Evolutionary conservation across 495 filamentous ascomycete species (phyloP).

Genomic region (Clavariopsis aquatica): DNA sequence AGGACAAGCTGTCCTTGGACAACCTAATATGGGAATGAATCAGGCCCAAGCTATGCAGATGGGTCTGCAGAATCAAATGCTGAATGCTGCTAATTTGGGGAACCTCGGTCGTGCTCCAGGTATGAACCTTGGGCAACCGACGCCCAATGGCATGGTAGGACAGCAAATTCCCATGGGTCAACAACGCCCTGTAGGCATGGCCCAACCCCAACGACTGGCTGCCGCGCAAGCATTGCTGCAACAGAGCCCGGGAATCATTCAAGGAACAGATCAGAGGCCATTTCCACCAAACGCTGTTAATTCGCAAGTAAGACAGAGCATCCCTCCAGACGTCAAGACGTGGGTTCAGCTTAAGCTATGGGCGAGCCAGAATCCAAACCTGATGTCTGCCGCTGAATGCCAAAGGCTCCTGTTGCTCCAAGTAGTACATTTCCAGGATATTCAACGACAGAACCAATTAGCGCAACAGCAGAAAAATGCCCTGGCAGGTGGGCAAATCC

Average conservation of each 20-base stretch:
- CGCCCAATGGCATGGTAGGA: conserved; percentile 21
- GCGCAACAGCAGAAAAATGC: conserved; percentile 21
- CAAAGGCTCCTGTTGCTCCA: conserved; percentile 25
- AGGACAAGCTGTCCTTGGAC: conserved; percentile 11
- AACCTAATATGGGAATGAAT: conserved; percentile 29
- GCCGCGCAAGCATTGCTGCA: conserved; percentile 10
- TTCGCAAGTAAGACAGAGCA: conserved; percentile 6
- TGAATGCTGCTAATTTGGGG: conserved; percentile 20
- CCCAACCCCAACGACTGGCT: conserved; percentile 17
- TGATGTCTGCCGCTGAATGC: conserved; percentile 17
- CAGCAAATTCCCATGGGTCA: conserved; percentile 23
- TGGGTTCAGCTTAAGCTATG: conserved; percentile 38
- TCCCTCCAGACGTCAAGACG: conserved; percentile 31
- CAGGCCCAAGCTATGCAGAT: conserved; percentile 20
- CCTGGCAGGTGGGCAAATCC: conserved; percentile 33
- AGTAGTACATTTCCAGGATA: conserved; percentile 31
- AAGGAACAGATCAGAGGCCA: conserved; percentile 16
- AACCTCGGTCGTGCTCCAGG: conserved; percentile 7
- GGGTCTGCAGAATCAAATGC: conserved; percentile 22
- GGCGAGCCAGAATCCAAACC: conserved; percentile 25
- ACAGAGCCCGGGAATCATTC: conserved; percentile 31
- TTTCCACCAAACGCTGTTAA: conserved; percentile 21
- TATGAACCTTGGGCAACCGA: conserved; percentile 25
- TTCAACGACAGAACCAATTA: conserved; percentile 7
- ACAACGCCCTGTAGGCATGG: background rate